A percentile compares a stretch with the other conserved stretches of the same genome.
Conservation (phyloP, 2,329 filamentous ascomycete genomes). For the Acephala macrosclerotiorum region DNA sequence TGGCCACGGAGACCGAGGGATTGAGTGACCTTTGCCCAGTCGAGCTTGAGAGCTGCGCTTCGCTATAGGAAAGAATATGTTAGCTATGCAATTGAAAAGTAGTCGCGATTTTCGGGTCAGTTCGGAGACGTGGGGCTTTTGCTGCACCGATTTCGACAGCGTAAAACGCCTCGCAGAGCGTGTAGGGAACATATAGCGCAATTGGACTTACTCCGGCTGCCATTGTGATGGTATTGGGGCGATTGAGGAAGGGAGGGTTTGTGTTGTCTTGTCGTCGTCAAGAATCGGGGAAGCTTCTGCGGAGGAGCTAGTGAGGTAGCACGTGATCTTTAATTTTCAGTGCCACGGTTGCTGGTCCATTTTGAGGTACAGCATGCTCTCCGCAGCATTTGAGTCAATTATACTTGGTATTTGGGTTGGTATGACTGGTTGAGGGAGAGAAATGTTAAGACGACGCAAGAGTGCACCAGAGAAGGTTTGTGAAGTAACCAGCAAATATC, state of each 20-base stretch:
- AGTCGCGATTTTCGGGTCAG: slow-evolving; percentile 31
- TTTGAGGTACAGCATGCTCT: no score
- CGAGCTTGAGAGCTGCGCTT: slow-evolving; percentile 98
- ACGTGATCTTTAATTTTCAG: not conserved
- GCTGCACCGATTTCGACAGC: not conserved
- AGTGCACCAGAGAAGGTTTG: no score
- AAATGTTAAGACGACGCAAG: no score
- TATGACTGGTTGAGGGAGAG: no score
- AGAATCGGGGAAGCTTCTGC: slow-evolving; percentile 31
- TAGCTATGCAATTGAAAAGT: slow-evolving; percentile 36
- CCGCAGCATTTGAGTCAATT: no score
- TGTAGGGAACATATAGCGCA: slow-evolving; percentile 37
- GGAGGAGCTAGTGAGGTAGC: not conserved
- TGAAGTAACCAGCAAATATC: not conserved
- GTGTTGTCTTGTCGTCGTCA: slow-evolving; percentile 47
- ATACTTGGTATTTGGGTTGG: no score
- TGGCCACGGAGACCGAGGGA: slow-evolving; percentile 96
- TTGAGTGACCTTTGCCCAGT: slow-evolving; percentile 95
- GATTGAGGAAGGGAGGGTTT: slow-evolving; percentile 59
- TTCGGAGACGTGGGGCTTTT: slow-evolving; percentile 23
- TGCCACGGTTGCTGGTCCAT: no score
- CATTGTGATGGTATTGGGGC: slow-evolving; percentile 64
- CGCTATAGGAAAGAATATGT: slow-evolving; percentile 63
- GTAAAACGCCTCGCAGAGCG: slow-evolving; percentile 13
- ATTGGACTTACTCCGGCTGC: slow-evolving; percentile 67